Evolutionary conservation across 2,329 filamentous ascomycete genomes (phyloP).

Genomic region (Penicillium palitans): DNA sequence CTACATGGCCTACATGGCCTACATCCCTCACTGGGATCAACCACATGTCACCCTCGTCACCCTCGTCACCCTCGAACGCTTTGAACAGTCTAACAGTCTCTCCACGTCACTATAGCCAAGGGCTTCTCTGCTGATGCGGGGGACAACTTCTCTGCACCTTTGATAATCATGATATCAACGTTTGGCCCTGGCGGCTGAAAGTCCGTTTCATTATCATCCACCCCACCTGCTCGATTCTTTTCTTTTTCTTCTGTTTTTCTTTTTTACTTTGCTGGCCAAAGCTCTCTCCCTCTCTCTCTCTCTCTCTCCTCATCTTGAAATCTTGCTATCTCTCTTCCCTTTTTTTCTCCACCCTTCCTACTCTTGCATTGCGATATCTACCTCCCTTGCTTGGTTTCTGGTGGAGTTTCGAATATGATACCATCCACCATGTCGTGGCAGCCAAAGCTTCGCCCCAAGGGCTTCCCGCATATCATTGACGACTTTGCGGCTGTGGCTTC

Average conservation of each 20-base stretch:
- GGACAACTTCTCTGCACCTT: conserved; percentile 8
- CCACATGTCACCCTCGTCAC: not conserved
- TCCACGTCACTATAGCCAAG: conserved; percentile 32
- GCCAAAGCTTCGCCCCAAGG: conserved; percentile 43
- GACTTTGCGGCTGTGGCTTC: conserved; percentile 35
- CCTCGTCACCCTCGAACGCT: not conserved
- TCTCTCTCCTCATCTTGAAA: not conserved
- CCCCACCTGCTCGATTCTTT: conserved; percentile 22
- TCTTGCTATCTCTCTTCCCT: not conserved
- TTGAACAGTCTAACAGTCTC: conserved; percentile 30
- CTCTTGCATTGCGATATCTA: conserved; percentile 1
- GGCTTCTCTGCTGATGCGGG: conserved; percentile 30
- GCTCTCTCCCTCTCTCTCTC: conserved; percentile 3
- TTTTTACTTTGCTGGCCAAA: conserved; percentile 9
- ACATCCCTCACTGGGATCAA: not conserved
- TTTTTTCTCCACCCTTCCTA: conserved; percentile 4
- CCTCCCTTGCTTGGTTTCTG: conserved; percentile 1
- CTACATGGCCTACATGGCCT: not conserved
- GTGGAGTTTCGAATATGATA: conserved; percentile 6
- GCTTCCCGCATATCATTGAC: conserved; percentile 38
- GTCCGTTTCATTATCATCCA: conserved; percentile 16
- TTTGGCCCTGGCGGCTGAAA: conserved; percentile 5
- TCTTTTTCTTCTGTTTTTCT: conserved; percentile 5
- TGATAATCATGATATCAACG: conserved; percentile 24
- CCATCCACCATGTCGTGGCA: conserved; percentile 42